Percentiles rank a stretch among this genome's conserved stretches.
Evolutionary conservation across 352 stramenopile species (phyloP).

Genomic region (Pythium rhizo-oryzae): DNA sequence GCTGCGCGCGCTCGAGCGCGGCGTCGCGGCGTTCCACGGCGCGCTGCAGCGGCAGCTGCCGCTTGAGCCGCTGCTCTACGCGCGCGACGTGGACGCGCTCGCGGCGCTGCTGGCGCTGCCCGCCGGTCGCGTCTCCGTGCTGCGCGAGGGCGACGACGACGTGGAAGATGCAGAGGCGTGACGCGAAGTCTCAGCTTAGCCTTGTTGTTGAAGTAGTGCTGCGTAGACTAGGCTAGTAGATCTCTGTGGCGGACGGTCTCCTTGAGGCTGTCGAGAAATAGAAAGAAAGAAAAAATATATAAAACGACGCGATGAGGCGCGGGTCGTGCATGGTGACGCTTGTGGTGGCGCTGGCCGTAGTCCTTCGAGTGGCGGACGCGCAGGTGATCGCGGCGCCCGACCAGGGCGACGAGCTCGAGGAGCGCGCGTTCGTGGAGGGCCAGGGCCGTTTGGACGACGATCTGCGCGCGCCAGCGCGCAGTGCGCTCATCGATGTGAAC

Average conservation of each 20-base stretch:
- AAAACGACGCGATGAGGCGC: too few species aligned
- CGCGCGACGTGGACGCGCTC: slow-evolving; percentile 41
- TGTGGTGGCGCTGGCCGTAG: background rate
- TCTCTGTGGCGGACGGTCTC: too few species aligned
- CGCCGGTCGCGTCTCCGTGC: slow-evolving; percentile 3
- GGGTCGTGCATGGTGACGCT: background rate
- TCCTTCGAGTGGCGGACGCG: slow-evolving; percentile 6
- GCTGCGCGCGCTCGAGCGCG: slow-evolving; percentile 36
- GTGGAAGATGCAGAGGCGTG: too few species aligned
- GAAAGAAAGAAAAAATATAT: background rate
- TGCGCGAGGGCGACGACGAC: background rate
- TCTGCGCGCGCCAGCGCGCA: slow-evolving; percentile 44
- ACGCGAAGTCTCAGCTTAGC: too few species aligned
- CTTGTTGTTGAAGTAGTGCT: background rate
- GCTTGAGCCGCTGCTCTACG: slow-evolving; percentile 58
- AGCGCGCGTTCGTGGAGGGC: slow-evolving; percentile 48
- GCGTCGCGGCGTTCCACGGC: slow-evolving; percentile 45
- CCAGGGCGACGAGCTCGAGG: slow-evolving; percentile 71
- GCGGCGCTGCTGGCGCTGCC: slow-evolving; percentile 8
- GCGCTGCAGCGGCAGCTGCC: slow-evolving; percentile 46
- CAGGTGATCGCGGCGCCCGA: slow-evolving; percentile 71
- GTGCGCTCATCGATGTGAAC: slow-evolving; percentile 62
- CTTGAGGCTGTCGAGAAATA: background rate
- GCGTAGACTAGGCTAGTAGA: too few species aligned
- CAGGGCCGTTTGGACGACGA: slow-evolving; percentile 42